Conservation (phyloP, 176 grass and related monocot genomes). For the Rhynchospora pubera region DNA sequence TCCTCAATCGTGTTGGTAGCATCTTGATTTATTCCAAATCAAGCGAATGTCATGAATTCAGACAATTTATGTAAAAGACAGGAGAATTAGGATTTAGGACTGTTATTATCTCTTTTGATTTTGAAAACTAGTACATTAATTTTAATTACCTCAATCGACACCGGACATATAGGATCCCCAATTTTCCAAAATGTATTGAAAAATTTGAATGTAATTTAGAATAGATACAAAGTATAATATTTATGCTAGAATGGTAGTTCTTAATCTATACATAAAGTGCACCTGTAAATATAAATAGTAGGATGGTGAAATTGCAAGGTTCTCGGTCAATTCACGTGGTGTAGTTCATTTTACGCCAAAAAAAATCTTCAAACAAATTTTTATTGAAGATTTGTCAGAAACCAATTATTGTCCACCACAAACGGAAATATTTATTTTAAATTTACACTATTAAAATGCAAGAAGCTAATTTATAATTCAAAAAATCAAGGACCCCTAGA, state of each 20-base stretch:
- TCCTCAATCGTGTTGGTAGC: background rate
- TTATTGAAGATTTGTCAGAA: background rate
- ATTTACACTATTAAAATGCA: background rate
- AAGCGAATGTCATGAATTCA: background rate
- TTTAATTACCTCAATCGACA: too few species aligned
- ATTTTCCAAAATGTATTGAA: background rate
- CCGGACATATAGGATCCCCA: too few species aligned
- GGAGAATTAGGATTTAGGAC: background rate
- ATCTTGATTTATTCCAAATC: background rate
- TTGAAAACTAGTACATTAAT: too few species aligned
- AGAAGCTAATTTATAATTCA: background rate
- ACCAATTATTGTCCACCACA: background rate
- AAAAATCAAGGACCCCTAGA: background rate
- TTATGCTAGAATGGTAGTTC: too few species aligned
- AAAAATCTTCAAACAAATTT: background rate
- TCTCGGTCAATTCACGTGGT: background rate
- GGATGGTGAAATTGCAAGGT: background rate
- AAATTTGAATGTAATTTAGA: background rate
- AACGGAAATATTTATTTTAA: background rate
- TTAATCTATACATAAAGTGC: background rate
- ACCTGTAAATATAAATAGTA: background rate
- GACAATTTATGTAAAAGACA: background rate
- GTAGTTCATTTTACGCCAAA: background rate
- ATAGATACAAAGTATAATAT: background rate
- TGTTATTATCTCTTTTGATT: background rate